Percentiles rank a stretch among this genome's conserved stretches.
These are phyloP conservation scores for Cyphellophora attinorum DNA, from an alignment of 2,329 filamentous ascomycete species.

Conservation along the genomic window DNA sequence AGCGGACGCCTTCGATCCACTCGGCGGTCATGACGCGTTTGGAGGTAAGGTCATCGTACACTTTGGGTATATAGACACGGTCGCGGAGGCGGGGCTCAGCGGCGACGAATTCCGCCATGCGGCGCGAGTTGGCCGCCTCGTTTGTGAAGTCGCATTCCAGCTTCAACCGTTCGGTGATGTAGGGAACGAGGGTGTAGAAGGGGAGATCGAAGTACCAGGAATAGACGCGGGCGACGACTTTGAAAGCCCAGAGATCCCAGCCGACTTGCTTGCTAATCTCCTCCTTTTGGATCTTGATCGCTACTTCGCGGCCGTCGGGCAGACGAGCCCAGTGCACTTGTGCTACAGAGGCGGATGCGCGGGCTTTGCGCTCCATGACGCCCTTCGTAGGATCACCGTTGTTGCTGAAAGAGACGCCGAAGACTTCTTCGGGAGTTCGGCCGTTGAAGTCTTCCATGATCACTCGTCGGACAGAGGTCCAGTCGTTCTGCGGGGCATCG, in stretches of 20 bases:
- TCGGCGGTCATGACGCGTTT: slow-evolving; percentile 85
- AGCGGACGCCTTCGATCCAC: slow-evolving; percentile 89
- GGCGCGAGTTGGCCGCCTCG: slow-evolving; percentile 78
- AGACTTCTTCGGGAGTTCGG: slow-evolving; percentile 76
- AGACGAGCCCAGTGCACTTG: slow-evolving; percentile 93
- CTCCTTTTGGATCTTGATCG: slow-evolving; percentile 91
- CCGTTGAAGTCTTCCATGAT: slow-evolving; percentile 83
- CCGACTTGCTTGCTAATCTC: slow-evolving; percentile 85
- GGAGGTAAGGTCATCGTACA: slow-evolving; percentile 74
- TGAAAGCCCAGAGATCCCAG: slow-evolving; percentile 95
- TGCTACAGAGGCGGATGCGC: slow-evolving; percentile 78
- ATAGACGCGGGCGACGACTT: slow-evolving; percentile 73
- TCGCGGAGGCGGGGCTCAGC: slow-evolving; percentile 65
- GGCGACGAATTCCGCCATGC: slow-evolving; percentile 69
- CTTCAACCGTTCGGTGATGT: slow-evolving; percentile 82
- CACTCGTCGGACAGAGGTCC: slow-evolving; percentile 76
- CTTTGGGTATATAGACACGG: slow-evolving; percentile 77
- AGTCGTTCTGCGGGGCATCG: slow-evolving; percentile 86
- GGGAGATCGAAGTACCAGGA: slow-evolving; percentile 88
- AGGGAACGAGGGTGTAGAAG: slow-evolving; percentile 80
- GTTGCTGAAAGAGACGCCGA: slow-evolving; percentile 84
- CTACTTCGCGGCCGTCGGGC: slow-evolving; percentile 79
- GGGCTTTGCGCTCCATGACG: slow-evolving; percentile 61
- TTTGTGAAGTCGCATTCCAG: slow-evolving; percentile 92
- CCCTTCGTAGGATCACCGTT: slow-evolving; percentile 53